phyloP scores from a whole-genome alignment of 352 stramenopile genomes.

The Pilasporangium apinafurcum region DNA sequence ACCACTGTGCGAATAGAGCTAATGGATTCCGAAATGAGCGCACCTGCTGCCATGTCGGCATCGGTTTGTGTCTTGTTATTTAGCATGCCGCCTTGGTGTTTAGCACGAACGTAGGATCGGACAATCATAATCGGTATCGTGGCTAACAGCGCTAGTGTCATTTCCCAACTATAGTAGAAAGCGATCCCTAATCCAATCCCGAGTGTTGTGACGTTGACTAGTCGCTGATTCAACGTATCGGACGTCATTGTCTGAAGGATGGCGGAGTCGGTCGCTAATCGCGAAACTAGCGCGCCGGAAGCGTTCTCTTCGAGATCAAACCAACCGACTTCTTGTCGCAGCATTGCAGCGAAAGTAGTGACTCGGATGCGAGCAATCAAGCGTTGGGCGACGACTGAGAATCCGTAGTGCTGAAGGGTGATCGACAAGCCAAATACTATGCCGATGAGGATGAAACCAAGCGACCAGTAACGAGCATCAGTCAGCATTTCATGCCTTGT shows the following conservation, averaged over 20 bases:
- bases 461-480: conserved; percentile 15
- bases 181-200: conserved; percentile 17
- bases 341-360: conserved; percentile 26
- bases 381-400: conserved; percentile 23
- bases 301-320: conserved; percentile 57
- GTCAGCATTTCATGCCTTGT: conserved; percentile 15
- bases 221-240: conserved; percentile 18
- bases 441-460: conserved; percentile 25
- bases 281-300: conserved; percentile 42
- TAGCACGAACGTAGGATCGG: conserved; percentile 10
- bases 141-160: conserved; percentile 24
- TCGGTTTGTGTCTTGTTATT: conserved; percentile 9
- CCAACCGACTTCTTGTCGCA: conserved; percentile 60
- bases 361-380: conserved; percentile 28
- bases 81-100: conserved; percentile 1
- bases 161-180: conserved; percentile 34
- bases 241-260: conserved; percentile 42
- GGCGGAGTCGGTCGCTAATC: conserved; percentile 47
- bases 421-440: conserved; percentile 15
- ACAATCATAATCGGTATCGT: conserved; percentile 2
- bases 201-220: conserved; percentile 22
- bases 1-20: conserved; percentile 29
- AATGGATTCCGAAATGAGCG: conserved; percentile 20
- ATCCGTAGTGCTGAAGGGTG: conserved; percentile 23
- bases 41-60: conserved; percentile 13